Conservation (phyloP, 805 yeast genomes). For the Myxozyma nipponensis region DNA sequence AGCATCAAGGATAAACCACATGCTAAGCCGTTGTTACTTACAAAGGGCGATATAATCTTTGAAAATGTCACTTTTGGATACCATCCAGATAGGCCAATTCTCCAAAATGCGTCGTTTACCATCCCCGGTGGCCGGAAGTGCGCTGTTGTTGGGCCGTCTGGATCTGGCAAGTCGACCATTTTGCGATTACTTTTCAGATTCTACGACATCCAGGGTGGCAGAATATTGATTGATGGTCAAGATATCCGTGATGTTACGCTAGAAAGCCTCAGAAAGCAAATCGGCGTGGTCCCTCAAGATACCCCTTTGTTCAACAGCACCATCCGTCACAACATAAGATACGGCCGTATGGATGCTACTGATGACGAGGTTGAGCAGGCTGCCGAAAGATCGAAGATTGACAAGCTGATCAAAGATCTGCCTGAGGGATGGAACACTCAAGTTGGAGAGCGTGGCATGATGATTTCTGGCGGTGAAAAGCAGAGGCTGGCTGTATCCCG, state of each 20-base stretch:
- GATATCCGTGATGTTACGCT: constrained; percentile 72
- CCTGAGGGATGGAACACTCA: constrained; percentile 83
- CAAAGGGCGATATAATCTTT: constrained; percentile 75
- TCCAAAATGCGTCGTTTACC: constrained; percentile 72
- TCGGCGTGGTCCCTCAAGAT: constrained; percentile 97
- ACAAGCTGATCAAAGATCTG: constrained; percentile 56
- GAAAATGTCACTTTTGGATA: constrained; percentile 93
- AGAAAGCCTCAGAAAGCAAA: constrained; percentile 64
- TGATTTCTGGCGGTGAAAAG: constrained; percentile 99
- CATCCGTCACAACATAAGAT: constrained; percentile 78
- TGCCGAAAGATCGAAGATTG: constrained; percentile 67
- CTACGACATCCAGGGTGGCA: constrained; percentile 75
- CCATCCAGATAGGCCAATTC: constrained; percentile 81
- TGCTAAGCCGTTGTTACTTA: constrained; percentile 59
- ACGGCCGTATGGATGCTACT: constrained; percentile 71
- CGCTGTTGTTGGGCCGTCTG: constrained; percentile 95
- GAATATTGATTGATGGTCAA: constrained; percentile 82
- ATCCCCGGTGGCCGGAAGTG: constrained; percentile 89
- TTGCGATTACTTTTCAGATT: constrained; percentile 80
- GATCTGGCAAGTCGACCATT: constrained; percentile 92
- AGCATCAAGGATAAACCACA: constrained; percentile 57
- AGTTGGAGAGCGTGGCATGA: constrained; percentile 95
- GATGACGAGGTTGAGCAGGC: constrained; percentile 67
- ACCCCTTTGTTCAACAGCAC: constrained; percentile 93
- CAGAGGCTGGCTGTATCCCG: constrained; percentile 93